phyloP scores from a whole-genome alignment of 176 grass and related monocot species.

The Coix lacrymajobi region DNA sequence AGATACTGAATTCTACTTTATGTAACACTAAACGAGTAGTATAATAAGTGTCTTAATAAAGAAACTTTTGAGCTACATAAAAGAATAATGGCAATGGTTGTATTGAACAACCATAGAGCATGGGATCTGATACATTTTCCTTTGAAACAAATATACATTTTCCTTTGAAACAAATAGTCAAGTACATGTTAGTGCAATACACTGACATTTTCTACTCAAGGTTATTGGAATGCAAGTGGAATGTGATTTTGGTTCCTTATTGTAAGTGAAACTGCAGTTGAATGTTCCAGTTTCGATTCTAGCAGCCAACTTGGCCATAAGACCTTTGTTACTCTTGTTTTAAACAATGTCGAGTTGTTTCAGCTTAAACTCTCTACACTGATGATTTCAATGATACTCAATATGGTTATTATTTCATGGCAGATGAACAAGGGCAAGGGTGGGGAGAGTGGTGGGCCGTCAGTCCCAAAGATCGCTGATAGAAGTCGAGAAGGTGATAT shows the following conservation, averaged over 20 bases:
- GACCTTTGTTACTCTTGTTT: not conserved
- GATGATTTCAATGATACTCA: not conserved
- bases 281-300: not conserved
- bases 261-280: not conserved
- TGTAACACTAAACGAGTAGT: not conserved
- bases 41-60: not conserved
- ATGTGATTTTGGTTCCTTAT: not conserved
- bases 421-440: constrained; percentile 76
- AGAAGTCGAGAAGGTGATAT: constrained; percentile 76
- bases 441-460: constrained; percentile 21
- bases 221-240: not conserved
- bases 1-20: not conserved
- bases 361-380: not conserved
- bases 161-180: constrained; percentile 1
- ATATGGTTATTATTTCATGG: not conserved
- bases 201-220: not conserved
- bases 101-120: not conserved
- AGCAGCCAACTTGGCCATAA: not conserved
- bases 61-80: not conserved
- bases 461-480: constrained; percentile 67
- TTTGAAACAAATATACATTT: too few relatives aligned
- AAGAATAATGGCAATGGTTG: not conserved
- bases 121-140: constrained; percentile 1
- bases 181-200: not conserved
- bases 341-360: not conserved